These are phyloP conservation scores for Paracamarosporium sp. DNA, from an alignment of 2,329 filamentous ascomycete species.

Conservation along the genomic window DNA sequence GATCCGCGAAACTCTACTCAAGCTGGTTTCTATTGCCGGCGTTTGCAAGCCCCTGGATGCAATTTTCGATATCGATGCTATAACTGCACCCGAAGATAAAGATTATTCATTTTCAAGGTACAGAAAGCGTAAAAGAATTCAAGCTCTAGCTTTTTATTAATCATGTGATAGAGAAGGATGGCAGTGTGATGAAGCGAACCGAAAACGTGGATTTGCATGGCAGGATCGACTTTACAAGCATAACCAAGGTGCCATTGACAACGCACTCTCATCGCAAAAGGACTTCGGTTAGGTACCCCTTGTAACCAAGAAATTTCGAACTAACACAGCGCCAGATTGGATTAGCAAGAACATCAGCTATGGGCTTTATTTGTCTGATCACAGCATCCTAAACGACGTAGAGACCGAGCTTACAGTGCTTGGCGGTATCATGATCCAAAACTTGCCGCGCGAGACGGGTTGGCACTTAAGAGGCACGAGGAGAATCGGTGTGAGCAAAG, in stretches of 20 bases:
- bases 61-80: conserved; percentile 61
- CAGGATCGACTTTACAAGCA: conserved; percentile 63
- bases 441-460: conserved; percentile 58
- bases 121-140: not conserved
- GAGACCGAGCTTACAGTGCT: conserved; percentile 64
- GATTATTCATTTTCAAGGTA: conserved; percentile 61
- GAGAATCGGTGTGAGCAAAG: conserved; percentile 55
- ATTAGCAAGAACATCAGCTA: conserved; percentile 64
- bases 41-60: conserved; percentile 69
- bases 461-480: conserved; percentile 63
- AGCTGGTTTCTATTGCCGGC: conserved; percentile 63
- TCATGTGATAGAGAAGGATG: conserved; percentile 54
- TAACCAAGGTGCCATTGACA: conserved; percentile 51
- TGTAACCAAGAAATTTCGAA: not conserved
- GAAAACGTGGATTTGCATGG: conserved; percentile 62
- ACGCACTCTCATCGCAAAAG: conserved; percentile 52
- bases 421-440: conserved; percentile 65
- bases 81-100: conserved; percentile 63
- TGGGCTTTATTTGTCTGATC: conserved; percentile 64
- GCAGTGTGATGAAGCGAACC: conserved; percentile 64
- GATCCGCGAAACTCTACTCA: conserved; percentile 65
- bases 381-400: conserved; percentile 59
- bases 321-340: conserved; percentile 48
- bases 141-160: not conserved
- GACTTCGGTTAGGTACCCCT: conserved; percentile 48